phyloP scores from a whole-genome alignment of 2,329 filamentous ascomycete genomes.

The Xylaria sp. region DNA sequence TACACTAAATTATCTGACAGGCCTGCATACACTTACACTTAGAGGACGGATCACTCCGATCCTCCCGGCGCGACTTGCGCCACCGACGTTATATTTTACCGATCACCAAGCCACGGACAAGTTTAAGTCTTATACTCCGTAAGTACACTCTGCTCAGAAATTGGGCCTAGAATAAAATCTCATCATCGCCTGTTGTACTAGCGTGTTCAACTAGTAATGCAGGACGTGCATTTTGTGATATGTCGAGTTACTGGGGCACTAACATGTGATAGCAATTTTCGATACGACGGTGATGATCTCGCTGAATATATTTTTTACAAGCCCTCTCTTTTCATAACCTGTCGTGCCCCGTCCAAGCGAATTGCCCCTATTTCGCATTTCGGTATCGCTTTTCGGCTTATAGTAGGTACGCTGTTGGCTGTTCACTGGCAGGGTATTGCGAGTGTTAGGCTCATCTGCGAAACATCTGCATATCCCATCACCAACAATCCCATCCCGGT shows the following conservation, averaged over 20 bases:
- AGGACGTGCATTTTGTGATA: slow-evolving; percentile 10
- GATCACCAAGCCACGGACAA: slow-evolving; percentile 1
- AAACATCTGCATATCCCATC: slow-evolving; percentile 3
- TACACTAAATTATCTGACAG: slow-evolving; percentile 6
- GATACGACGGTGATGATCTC: not conserved
- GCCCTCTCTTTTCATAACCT: not conserved
- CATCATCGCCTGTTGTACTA: not conserved
- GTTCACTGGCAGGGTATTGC: not conserved
- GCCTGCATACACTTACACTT: slow-evolving; percentile 10
- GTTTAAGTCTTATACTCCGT: not conserved
- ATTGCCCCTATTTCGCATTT: not conserved
- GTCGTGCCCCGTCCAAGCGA: not conserved
- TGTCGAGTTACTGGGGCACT: not conserved
- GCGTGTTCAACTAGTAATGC: not conserved
- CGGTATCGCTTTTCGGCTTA: slow-evolving; percentile 1
- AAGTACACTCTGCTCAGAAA: not conserved
- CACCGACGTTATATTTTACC: slow-evolving; percentile 23
- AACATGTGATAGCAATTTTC: not conserved
- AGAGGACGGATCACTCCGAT: slow-evolving; percentile 4
- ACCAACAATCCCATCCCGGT: not conserved
- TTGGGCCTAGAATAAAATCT: not conserved
- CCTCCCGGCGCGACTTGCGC: slow-evolving; percentile 12
- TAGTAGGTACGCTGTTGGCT: not conserved
- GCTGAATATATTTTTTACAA: not conserved
- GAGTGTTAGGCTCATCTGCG: not conserved